These are phyloP conservation scores for Leucocoprinus sp. DNA, from an alignment of 768 basidiomycete species.

Conservation along the genomic window DNA sequence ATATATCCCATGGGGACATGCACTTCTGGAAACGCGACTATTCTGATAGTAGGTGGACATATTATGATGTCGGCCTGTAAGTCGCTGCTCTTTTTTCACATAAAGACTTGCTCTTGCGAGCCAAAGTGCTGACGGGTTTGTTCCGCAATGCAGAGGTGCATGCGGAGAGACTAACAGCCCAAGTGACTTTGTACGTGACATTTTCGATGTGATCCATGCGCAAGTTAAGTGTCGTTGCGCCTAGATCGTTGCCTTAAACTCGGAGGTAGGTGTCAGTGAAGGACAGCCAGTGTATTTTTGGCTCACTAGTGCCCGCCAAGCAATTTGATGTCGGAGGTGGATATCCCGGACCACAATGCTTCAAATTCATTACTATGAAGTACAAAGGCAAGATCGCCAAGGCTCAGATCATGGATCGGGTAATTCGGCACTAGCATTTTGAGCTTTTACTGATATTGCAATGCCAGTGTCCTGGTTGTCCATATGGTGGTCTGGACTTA, in stretches of 20 bases:
- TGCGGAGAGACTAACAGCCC: slow-evolving; percentile 23
- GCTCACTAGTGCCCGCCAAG: background rate
- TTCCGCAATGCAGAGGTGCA: slow-evolving; percentile 17
- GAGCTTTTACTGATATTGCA: background rate
- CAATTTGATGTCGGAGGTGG: slow-evolving; percentile 43
- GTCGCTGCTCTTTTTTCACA: slow-evolving; percentile 11
- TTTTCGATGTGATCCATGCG: background rate
- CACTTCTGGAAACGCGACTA: slow-evolving; percentile 21
- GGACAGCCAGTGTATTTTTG: background rate
- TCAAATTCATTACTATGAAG: slow-evolving; percentile 49
- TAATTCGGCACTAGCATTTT: slow-evolving; percentile 17
- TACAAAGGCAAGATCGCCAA: slow-evolving; percentile 49
- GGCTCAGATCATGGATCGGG: slow-evolving; percentile 61
- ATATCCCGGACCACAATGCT: slow-evolving; percentile 65
- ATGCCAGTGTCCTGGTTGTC: slow-evolving; percentile 60
- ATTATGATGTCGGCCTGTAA: slow-evolving; percentile 22
- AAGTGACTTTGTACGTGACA: slow-evolving; percentile 21
- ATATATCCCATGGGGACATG: slow-evolving; percentile 17
- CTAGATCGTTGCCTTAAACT: slow-evolving; percentile 25
- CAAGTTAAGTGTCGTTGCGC: background rate
- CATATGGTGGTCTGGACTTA: slow-evolving; percentile 59
- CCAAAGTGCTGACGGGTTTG: background rate
- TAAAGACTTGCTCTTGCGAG: background rate
- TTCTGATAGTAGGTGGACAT: slow-evolving; percentile 19
- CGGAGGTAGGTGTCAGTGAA: slow-evolving; percentile 10